A percentile compares a stretch with the other conserved stretches of the same genome.
Conservation (phyloP, 176 grass and related monocot species). For the Dendrocalamus sinicus region DNA sequence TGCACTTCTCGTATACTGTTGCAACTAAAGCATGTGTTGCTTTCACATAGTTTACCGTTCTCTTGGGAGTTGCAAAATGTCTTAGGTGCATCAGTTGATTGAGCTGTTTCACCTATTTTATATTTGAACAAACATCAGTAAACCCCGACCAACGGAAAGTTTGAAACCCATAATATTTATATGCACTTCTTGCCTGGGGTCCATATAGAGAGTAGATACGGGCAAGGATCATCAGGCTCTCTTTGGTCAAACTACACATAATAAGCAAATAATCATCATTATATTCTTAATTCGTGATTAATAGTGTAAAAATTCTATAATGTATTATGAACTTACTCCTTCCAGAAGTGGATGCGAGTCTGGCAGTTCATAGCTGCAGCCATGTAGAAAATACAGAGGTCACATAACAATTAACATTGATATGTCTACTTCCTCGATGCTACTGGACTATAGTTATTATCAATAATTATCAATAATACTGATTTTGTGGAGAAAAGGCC, state of each 20-base stretch:
- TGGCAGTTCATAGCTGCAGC: conserved; percentile 79
- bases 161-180: neutral
- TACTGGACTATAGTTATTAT: conserved; percentile 4
- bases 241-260: conserved; percentile 62
- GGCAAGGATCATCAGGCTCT: conserved; percentile 74
- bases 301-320: neutral
- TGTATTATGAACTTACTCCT: conserved; percentile 56
- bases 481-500: conserved; percentile 31
- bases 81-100: conserved; percentile 76
- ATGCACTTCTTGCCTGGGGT: conserved; percentile 60
- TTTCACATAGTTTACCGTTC: conserved; percentile 61
- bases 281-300: conserved; percentile 10
- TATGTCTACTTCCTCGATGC: neutral
- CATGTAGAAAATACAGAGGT: conserved; percentile 34
- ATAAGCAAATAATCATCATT: conserved; percentile 39
- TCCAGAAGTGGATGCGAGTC: conserved; percentile 70
- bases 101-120: conserved; percentile 77
- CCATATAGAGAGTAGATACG: conserved; percentile 86
- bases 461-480: conserved; percentile 6
- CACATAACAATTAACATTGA: conserved; percentile 19
- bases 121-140: conserved; percentile 16
- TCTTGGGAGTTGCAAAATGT: conserved; percentile 62
- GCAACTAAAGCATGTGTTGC: conserved; percentile 62
- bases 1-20: conserved; percentile 66
- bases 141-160: neutral